Evolutionary conservation across 371 early-diverging fungal species (phyloP).

Genomic region (Syncephalastrum racemosum): DNA sequence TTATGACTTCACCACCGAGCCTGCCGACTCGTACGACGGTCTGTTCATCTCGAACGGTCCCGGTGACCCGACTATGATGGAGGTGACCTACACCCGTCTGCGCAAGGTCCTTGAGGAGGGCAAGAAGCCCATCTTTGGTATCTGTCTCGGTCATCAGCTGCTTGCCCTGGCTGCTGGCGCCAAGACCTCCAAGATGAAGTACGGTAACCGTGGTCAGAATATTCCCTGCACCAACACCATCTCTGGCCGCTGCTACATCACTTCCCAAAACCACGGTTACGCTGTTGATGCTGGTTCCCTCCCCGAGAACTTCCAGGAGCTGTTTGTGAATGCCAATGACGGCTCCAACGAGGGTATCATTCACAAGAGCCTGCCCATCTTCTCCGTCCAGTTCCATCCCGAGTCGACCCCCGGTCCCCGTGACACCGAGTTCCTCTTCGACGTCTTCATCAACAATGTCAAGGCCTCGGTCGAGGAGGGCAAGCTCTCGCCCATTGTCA

Average conservation of each 20-base stretch:
- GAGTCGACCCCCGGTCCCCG: slow-evolving; percentile 97
- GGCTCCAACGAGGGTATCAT: slow-evolving; percentile 97
- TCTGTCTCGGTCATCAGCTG: slow-evolving; percentile 97
- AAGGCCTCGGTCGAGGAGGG: slow-evolving; percentile 71
- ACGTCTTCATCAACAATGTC: slow-evolving; percentile 83
- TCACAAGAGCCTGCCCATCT: slow-evolving; percentile 86
- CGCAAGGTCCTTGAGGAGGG: slow-evolving; percentile 60
- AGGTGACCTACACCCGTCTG: slow-evolving; percentile 72
- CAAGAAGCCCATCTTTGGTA: slow-evolving; percentile 95
- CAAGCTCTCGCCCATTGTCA: slow-evolving; percentile 69
- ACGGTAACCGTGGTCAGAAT: slow-evolving; percentile 98
- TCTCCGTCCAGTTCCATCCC: slow-evolving; percentile 98
- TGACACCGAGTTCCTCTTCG: slow-evolving; percentile 95
- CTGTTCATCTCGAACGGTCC: slow-evolving; percentile 97
- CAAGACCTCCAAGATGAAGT: slow-evolving; percentile 92
- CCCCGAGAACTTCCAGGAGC: slow-evolving; percentile 77
- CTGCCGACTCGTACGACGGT: slow-evolving; percentile 79
- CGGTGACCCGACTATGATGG: slow-evolving; percentile 90
- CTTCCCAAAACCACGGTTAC: slow-evolving; percentile 97
- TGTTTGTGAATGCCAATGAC: slow-evolving; percentile 97
- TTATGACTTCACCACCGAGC: slow-evolving; percentile 80
- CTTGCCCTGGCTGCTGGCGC: slow-evolving; percentile 95
- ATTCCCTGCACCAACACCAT: slow-evolving; percentile 96
- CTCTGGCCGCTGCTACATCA: slow-evolving; percentile 96
- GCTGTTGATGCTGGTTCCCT: slow-evolving; percentile 88